These are phyloP conservation scores for Zymoseptoria passerinii DNA, from an alignment of 2,329 filamentous ascomycete species.

Conservation along the genomic window DNA sequence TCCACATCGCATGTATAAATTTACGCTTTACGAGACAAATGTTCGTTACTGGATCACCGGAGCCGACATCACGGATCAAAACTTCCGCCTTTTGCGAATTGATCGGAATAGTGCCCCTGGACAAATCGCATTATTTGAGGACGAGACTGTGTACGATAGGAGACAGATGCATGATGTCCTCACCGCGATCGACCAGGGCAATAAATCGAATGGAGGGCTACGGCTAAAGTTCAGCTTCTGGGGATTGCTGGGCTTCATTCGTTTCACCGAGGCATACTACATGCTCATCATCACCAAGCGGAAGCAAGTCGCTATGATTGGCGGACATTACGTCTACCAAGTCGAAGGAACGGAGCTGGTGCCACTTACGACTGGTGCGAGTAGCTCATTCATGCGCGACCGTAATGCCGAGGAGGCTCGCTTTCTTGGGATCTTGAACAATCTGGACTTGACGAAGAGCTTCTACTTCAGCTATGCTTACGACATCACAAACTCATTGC, in stretches of 20 bases:
- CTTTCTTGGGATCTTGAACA: conserved; percentile 81
- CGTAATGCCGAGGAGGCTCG: conserved; percentile 81
- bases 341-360: conserved; percentile 89
- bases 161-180: conserved; percentile 89
- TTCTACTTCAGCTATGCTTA: conserved; percentile 99
- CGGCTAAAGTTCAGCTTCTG: conserved; percentile 84
- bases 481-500: conserved; percentile 83
- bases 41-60: conserved; percentile 91
- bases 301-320: conserved; percentile 90
- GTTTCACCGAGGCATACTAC: conserved; percentile 92
- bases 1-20: conserved; percentile 69
- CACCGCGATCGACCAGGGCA: conserved; percentile 90
- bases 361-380: conserved; percentile 65
- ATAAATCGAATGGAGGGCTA: conserved; percentile 80
- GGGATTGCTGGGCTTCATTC: conserved; percentile 90
- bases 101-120: conserved; percentile 75
- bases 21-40: conserved; percentile 93
- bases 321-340: conserved; percentile 92
- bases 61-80: conserved; percentile 77
- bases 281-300: conserved; percentile 96
- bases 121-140: conserved; percentile 78
- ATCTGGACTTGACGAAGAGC: conserved; percentile 78
- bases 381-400: conserved; percentile 64
- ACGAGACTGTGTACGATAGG: conserved; percentile 89
- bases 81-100: conserved; percentile 89